Evolutionary conservation across 2,329 filamentous ascomycete genomes (phyloP), one percentile per base, ranked within the genome.

Genomic region (Aureobasidium sp.): DNA sequence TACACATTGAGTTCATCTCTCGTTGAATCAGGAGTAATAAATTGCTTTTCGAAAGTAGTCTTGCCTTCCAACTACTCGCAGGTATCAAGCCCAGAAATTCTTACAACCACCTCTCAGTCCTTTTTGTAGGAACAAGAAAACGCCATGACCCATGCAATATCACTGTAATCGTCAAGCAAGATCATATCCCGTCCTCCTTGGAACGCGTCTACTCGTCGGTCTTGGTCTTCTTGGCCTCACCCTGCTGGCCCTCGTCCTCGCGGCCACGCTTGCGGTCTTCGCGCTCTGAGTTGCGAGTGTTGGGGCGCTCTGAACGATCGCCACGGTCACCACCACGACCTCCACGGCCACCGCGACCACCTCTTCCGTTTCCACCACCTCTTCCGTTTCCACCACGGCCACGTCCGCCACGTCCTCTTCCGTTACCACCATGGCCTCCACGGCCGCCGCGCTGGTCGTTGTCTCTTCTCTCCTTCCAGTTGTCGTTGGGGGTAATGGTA

Each of bases 181-280:
- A 47, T 30, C 59, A 61, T 29, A 36, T 39, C 21, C 39, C 48
- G 11, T 49, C 34, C 36, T 36, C 27, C 9, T 9, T 41, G 9
- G 32, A 32, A 6, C 39, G 3, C 4, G 14, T 49, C 44, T 66
- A 64, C 57, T 62, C 60, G n/a, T 64, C 62, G 11, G 57, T 62
- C 62, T 64, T 66, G 36, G 58, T 49, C 64, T 67, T 67, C 64
- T 67, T 67, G 44, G 47, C 59, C 58, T 67, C 66, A 42, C 48
- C 47, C 63, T 61, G 36, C 64, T 64, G 47, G 21, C 55, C 45
- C 13, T 44, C 53, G 10, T 61, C 63, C 29, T 47, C 51, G 13
- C 50, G 54, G 3, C 25, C 61, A 21, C 59, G 47, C 62, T 65
- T 61, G 29, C 54, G 49, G 34, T 47, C 62, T 21, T 21, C 21